Conservation (phyloP, 2,329 filamentous ascomycete genomes). For the Nemania serpens region DNA sequence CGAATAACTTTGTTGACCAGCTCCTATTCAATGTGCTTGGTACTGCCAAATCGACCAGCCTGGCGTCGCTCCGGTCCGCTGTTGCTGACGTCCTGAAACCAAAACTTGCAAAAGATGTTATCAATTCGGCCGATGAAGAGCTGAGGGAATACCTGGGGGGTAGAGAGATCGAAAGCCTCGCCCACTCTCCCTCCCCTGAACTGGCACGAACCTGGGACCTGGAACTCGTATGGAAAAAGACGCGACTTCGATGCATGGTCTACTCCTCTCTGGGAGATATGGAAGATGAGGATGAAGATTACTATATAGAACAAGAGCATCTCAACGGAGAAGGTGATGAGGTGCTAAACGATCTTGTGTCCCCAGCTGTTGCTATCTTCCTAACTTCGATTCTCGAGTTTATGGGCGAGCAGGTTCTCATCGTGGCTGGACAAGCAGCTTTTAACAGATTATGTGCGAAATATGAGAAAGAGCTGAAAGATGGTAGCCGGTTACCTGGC, state of each 20-base stretch:
- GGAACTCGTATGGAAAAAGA: slow-evolving; percentile 93
- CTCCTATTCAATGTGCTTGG: slow-evolving; percentile 90
- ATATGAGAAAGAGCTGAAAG: slow-evolving; percentile 63
- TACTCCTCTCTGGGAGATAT: slow-evolving; percentile 95
- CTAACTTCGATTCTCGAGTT: slow-evolving; percentile 93
- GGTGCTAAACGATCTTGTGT: slow-evolving; percentile 70
- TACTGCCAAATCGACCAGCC: slow-evolving; percentile 75
- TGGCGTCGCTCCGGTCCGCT: slow-evolving; percentile 77
- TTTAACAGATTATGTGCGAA: slow-evolving; percentile 67
- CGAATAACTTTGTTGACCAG: slow-evolving; percentile 94
- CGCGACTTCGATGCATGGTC: slow-evolving; percentile 93
- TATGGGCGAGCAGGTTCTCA: slow-evolving; percentile 86
- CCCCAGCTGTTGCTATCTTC: slow-evolving; percentile 92
- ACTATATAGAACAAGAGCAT: slow-evolving; percentile 80
- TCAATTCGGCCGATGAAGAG: slow-evolving; percentile 83
- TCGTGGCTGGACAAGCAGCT: slow-evolving; percentile 85
- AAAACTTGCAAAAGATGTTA: slow-evolving; percentile 82
- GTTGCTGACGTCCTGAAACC: slow-evolving; percentile 87
- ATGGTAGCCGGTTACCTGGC: slow-evolving; percentile 51
- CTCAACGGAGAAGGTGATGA: slow-evolving; percentile 64
- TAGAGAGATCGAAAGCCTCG: slow-evolving; percentile 73
- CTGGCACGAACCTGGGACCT: slow-evolving; percentile 75
- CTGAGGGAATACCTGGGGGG: slow-evolving; percentile 85
- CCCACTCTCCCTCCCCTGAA: slow-evolving; percentile 57
- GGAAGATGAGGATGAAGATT: slow-evolving; percentile 97